Percentiles rank a stretch among this genome's conserved stretches.
phyloP scores from a whole-genome alignment of 2,329 filamentous ascomycete species.

The Fonsecaea pedrosoi region DNA sequence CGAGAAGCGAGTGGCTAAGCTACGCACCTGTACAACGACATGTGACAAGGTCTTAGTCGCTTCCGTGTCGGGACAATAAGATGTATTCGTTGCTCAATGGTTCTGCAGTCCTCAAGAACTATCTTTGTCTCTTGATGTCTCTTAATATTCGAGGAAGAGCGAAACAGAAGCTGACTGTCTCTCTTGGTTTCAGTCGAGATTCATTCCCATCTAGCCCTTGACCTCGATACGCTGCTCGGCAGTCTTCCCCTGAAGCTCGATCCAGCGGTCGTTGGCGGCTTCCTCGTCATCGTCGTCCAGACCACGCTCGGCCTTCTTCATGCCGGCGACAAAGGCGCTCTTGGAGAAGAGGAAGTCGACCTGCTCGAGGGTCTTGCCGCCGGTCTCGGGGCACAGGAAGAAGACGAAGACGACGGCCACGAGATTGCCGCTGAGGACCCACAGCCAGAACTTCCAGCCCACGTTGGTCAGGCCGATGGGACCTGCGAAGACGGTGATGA shows the following conservation, averaged over 20 bases:
- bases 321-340: constrained; percentile 11
- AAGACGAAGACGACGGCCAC: constrained; percentile 32
- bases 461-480: constrained; percentile 44
- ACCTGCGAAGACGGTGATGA: constrained; percentile 47
- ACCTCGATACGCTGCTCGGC: constrained; percentile 9
- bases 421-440: constrained; percentile 44
- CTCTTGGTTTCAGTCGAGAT: background rate
- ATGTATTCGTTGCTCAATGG: too few relatives aligned
- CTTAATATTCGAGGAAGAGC: background rate
- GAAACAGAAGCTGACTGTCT: background rate
- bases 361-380: constrained; percentile 35
- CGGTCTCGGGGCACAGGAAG: constrained; percentile 36
- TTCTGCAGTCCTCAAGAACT: too few relatives aligned
- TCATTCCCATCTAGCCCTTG: constrained; percentile 2
- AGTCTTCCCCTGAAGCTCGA: background rate
- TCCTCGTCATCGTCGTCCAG: constrained; percentile 9
- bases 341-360: constrained; percentile 30
- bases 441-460: constrained; percentile 46
- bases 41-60: too few relatives aligned
- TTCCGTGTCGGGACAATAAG: too few relatives aligned
- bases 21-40: too few relatives aligned
- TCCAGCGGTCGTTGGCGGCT: constrained; percentile 1
- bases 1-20: too few relatives aligned
- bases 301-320: constrained; percentile 11
- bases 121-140: too few relatives aligned